Conservation (phyloP, 176 grass and related monocot genomes). For the Oryza brachyantha region DNA sequence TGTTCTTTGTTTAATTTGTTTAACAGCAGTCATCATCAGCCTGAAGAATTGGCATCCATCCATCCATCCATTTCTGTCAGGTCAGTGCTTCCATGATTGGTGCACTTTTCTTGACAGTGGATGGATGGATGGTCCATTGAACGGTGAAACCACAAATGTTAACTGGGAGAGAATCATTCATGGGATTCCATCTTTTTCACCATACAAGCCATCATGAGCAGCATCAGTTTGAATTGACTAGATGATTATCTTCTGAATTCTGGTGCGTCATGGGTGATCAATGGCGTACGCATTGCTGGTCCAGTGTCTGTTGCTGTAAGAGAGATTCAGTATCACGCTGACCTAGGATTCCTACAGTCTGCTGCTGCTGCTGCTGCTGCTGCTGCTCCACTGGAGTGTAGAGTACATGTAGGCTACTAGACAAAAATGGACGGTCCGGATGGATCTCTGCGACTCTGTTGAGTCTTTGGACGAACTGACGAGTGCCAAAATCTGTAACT, state of each 20-base stretch:
- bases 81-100: conserved; percentile 8
- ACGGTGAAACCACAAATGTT: not conserved
- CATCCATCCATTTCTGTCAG: not conserved
- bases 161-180: not conserved
- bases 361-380: not conserved
- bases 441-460: not conserved
- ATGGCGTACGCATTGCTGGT: not conserved
- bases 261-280: not conserved
- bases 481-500: not conserved
- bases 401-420: not conserved
- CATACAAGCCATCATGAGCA: not conserved
- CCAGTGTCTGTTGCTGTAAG: not conserved
- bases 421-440: not conserved
- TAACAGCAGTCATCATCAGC: not conserved
- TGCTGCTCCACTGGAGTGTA: not conserved
- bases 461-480: not conserved
- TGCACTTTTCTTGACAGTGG: not conserved
- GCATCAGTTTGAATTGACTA: not conserved
- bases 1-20: not conserved
- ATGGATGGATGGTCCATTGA: conserved; percentile 3
- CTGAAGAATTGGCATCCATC: not conserved
- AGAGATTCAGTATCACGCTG: not conserved
- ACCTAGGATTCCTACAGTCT: conserved; percentile 5
- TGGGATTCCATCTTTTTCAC: not conserved
- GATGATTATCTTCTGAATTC: not conserved